Base-by-base conservation (phyloP, 495 filamentous ascomycete species). In the Thermochaetoides thermophila region DNA sequence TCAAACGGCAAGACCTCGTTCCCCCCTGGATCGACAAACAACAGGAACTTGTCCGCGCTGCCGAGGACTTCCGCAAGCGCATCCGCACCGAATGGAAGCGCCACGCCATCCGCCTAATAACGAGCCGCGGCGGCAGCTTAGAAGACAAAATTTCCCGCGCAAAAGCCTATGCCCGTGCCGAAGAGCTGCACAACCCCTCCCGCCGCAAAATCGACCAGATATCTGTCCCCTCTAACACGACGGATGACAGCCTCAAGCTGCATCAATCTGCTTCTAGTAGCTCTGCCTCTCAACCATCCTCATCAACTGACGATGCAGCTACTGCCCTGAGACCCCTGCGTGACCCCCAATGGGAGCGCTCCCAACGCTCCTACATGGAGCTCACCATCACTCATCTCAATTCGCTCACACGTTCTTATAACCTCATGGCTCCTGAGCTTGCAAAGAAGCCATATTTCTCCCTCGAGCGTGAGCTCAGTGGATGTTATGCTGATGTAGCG, bases 1-100 rank as follows among this genome's bases (percentile, higher is more conserved):
- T 97, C 40, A 78, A 95, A 58, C 79, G 81, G 35, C 89, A 97
- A 52, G 89, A 81, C 7, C 74, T 83, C 27, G 74, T 79, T 3
- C 79, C 79, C 0, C 78, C 78, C 0, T 84, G 79, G 91, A 95
- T 97, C 30, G 89, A 96, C 54, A 96, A 95, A 50, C 89, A 97
- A 53, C 89, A 95, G 52, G 86, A 95, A 44, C 61, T 97, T 6
- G 65, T 75, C 4, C 72, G 66, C 34, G 71, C 80, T 9, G 64
- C 76, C 5, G 66, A 62, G 27, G 60, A 66, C 5, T 95, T 97
- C 52, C 71, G 89, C 4, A 52, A 63, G 19, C 62, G 85, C 12
- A 46, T 97, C 27, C 66, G 85, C 29, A 68, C 63, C 21, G 86
- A 95, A 41, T 97, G 89, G 89, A 77, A 72, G 47, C 63, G 89